A percentile compares a stretch with the other conserved stretches of the same genome.
These are phyloP conservation scores for Trichoderma koningiopsis DNA, from an alignment of 2,329 filamentous ascomycete genomes.

Conservation along the genomic window DNA sequence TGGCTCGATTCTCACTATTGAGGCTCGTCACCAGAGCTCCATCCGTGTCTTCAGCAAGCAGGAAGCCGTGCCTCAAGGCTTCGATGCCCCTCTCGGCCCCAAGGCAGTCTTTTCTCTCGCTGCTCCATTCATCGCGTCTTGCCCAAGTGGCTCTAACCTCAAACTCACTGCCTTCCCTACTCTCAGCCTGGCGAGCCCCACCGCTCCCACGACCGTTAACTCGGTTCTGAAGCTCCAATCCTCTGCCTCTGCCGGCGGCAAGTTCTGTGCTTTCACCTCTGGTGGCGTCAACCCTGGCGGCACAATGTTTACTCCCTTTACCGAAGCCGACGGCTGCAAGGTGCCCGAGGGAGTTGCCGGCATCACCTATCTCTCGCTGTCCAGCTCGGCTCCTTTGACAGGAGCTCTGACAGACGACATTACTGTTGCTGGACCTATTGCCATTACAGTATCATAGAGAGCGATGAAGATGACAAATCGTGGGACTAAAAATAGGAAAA, in stretches of 20 bases:
- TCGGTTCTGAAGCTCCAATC: constrained; percentile 47
- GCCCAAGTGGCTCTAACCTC: constrained; percentile 67
- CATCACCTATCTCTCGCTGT: constrained; percentile 68
- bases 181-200: constrained; percentile 52
- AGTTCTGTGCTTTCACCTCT: constrained; percentile 68
- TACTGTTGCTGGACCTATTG: constrained; percentile 66
- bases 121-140: constrained; percentile 70
- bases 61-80: constrained; percentile 66
- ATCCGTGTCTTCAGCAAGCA: constrained; percentile 62
- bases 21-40: constrained; percentile 73
- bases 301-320: constrained; percentile 61
- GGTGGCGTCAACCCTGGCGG: constrained; percentile 58
- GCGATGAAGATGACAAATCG: not conserved
- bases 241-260: constrained; percentile 52
- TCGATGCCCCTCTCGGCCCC: constrained; percentile 69
- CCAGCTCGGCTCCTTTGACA: constrained; percentile 53
- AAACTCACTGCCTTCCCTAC: constrained; percentile 63
- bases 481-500: not conserved
- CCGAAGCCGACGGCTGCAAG: constrained; percentile 54
- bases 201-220: constrained; percentile 40
- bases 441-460: constrained; percentile 47
- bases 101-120: constrained; percentile 73
- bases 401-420: constrained; percentile 62
- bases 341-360: constrained; percentile 65
- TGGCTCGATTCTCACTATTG: constrained; percentile 70